phyloP scores from a whole-genome alignment of 345 rosid genomes.

The Acer negundo region DNA sequence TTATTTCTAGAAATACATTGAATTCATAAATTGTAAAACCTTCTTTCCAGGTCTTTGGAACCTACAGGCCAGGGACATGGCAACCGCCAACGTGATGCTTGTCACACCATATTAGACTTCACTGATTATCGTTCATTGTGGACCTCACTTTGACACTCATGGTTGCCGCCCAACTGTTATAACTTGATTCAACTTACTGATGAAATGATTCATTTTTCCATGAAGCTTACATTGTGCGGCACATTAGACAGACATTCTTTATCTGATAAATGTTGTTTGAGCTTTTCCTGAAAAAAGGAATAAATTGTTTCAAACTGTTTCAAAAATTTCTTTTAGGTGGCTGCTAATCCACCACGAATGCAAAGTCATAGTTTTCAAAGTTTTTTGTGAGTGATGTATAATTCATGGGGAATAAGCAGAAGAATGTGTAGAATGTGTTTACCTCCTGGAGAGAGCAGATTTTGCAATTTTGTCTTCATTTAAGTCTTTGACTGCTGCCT shows the following conservation, averaged over 20 bases:
- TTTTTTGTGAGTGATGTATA: background rate
- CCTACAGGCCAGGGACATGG: slow-evolving; percentile 93
- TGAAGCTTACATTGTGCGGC: background rate
- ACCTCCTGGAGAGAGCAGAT: background rate
- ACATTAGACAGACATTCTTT: slow-evolving; percentile 13
- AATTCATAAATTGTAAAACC: background rate
- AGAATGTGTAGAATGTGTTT: background rate
- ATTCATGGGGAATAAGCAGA: background rate
- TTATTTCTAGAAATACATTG: background rate
- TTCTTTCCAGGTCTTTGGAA: slow-evolving; percentile 61
- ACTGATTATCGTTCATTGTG: background rate
- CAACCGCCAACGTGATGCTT: slow-evolving; percentile 75
- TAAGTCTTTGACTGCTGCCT: no score
- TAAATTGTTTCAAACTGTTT: background rate
- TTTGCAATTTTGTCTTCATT: background rate
- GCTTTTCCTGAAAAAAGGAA: background rate
- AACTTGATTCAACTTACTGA: background rate
- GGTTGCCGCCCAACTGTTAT: background rate
- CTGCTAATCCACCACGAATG: background rate
- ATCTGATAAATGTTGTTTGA: background rate
- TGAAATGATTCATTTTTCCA: slow-evolving; percentile 1
- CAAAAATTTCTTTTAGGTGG: background rate
- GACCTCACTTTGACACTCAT: background rate
- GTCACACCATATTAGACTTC: background rate
- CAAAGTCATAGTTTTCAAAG: background rate